These are phyloP conservation scores for Solanum arcanum DNA, from an alignment of 257 asterid species.

Conservation along the genomic window DNA sequence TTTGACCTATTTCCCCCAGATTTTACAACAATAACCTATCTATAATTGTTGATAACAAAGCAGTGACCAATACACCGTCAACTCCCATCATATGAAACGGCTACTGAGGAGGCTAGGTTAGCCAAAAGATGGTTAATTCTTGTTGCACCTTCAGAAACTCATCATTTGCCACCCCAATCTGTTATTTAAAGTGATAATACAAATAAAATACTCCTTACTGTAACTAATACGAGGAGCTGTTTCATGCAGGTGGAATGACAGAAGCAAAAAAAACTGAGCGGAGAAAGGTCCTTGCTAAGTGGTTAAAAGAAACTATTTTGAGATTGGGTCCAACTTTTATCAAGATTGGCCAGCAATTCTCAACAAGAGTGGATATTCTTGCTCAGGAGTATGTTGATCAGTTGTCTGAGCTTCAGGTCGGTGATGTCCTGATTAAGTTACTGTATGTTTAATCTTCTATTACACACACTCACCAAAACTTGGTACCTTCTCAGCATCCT, in stretches of 20 bases:
- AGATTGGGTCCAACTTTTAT: constrained; percentile 96
- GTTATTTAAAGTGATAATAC: neutral
- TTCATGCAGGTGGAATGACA: constrained; percentile 71
- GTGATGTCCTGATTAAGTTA: neutral
- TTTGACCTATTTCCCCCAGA: neutral
- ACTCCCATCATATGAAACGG: neutral
- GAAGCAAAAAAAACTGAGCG: constrained; percentile 53
- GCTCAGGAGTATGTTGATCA: constrained; percentile 98
- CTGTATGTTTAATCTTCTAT: neutral
- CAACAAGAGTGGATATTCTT: constrained; percentile 97
- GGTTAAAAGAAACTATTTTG: constrained; percentile 90
- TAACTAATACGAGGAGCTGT: constrained; percentile 3
- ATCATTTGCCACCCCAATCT: neutral
- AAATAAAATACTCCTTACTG: neutral
- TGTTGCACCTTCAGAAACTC: neutral
- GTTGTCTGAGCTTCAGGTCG: constrained; percentile 92
- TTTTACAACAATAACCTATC: neutral
- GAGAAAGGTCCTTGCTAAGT: constrained; percentile 81
- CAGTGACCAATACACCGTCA: neutral
- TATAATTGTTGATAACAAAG: neutral
- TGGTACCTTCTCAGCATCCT: neutral
- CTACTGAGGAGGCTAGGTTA: neutral
- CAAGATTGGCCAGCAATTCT: constrained; percentile 97
- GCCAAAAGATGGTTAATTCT: neutral
- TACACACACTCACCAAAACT: neutral